These are phyloP conservation scores for Dendrostoma leiphaemia DNA, from an alignment of 2,329 filamentous ascomycete species.

Conservation along the genomic window DNA sequence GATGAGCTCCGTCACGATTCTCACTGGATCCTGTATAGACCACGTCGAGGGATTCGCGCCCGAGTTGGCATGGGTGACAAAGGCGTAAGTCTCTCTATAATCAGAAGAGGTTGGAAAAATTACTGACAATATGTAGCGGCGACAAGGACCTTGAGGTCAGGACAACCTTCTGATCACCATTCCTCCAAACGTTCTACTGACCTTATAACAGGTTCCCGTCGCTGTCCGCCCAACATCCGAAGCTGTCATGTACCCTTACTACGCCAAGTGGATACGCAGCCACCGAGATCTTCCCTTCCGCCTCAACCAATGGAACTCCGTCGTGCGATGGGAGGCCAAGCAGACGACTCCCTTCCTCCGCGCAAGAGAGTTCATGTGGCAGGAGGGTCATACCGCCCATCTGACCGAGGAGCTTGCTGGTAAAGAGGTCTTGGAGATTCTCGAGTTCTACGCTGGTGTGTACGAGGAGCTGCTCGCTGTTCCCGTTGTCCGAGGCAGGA, in stretches of 20 bases:
- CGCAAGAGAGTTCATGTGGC: conserved; percentile 95
- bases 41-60: conserved; percentile 99
- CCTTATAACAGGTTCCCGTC: conserved; percentile 50
- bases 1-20: background rate
- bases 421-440: conserved; percentile 86
- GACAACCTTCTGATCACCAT: background rate
- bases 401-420: conserved; percentile 78
- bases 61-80: conserved; percentile 85
- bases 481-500: conserved; percentile 87
- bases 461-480: conserved; percentile 94
- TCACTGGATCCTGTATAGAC: conserved; percentile 40
- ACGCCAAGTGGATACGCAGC: conserved; percentile 93
- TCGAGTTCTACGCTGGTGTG: conserved; percentile 87
- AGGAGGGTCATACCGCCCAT: conserved; percentile 91
- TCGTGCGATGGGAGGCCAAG: conserved; percentile 95
- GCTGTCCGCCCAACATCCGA: conserved; percentile 68
- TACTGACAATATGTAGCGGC: conserved; percentile 55
- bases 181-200: background rate
- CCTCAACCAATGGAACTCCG: conserved; percentile 97
- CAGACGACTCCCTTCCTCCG: conserved; percentile 84
- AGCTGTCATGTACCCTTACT: conserved; percentile 93
- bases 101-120: no score
- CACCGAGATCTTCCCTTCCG: conserved; percentile 92
- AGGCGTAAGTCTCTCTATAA: conserved; percentile 69
- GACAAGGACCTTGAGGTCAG: conserved; percentile 78